phyloP scores from a whole-genome alignment of 2,329 filamentous ascomycete genomes.

The Verticillium klebahnii region DNA sequence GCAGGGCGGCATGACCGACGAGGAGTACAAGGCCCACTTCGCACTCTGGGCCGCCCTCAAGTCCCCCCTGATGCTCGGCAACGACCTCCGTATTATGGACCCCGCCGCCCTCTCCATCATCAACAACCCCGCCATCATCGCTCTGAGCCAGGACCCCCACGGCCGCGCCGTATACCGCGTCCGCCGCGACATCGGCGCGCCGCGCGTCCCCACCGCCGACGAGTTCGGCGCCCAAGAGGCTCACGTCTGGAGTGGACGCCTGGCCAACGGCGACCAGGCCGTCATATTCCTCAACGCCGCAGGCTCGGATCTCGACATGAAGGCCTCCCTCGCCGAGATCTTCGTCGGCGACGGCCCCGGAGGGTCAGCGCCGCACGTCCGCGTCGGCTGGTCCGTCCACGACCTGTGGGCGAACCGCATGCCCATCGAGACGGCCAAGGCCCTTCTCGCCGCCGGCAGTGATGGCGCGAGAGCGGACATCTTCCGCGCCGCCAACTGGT shows the following conservation, averaged over 20 bases:
- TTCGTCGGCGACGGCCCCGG: constrained; percentile 17
- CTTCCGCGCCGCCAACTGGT: constrained; percentile 11
- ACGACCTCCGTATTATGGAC: constrained; percentile 24
- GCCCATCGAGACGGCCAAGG: constrained; percentile 10
- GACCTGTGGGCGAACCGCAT: constrained; percentile 17
- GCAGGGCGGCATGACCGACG: constrained; percentile 26
- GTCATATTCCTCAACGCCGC: constrained; percentile 13
- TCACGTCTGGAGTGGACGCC: constrained; percentile 23
- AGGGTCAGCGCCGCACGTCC: constrained; percentile 14
- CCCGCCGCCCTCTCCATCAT: constrained; percentile 14
- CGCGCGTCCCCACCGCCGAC: constrained; percentile 19
- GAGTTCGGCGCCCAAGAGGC: constrained; percentile 17
- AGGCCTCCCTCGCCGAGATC: constrained; percentile 14
- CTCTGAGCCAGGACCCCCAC: constrained; percentile 29
- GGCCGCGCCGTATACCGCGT: constrained; percentile 21
- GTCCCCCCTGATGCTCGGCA: constrained; percentile 38
- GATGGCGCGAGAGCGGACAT: constrained; percentile 2
- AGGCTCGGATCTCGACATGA: constrained; percentile 10
- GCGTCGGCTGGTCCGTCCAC: constrained; percentile 13
- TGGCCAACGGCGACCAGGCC: constrained; percentile 15
- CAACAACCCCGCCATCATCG: constrained; percentile 18
- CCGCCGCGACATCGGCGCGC: constrained; percentile 26
- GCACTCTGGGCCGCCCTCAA: constrained; percentile 42
- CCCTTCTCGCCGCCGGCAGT: constrained; percentile 7
- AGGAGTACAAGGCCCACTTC: constrained; percentile 39